phyloP scores from a whole-genome alignment of 2,329 filamentous ascomycete genomes.

The Penicillium rolfsii region DNA sequence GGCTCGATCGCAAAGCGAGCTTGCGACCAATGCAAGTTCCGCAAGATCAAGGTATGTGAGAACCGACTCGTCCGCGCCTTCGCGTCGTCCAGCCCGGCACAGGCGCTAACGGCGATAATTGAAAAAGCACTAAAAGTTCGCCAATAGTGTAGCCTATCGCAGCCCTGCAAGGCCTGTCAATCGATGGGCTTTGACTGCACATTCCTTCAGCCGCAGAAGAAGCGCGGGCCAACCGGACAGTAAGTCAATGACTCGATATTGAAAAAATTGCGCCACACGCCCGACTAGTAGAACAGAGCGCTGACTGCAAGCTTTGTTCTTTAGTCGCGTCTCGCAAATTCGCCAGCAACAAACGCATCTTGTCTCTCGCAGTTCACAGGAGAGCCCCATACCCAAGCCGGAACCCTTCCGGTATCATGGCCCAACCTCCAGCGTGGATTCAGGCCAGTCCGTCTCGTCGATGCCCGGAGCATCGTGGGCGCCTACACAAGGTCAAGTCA shows the following conservation, averaged over 20 bases:
- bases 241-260: conserved; percentile 42
- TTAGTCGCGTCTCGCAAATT: conserved; percentile 41
- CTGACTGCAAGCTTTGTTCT: conserved; percentile 27
- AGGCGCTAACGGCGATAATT: not conserved
- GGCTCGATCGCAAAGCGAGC: conserved; percentile 39
- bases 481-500: conserved; percentile 24
- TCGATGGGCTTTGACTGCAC: conserved; percentile 47
- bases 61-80: not conserved
- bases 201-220: conserved; percentile 48
- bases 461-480: conserved; percentile 30
- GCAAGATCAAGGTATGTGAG: conserved; percentile 40
- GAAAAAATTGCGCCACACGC: conserved; percentile 13
- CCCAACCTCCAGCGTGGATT: conserved; percentile 24
- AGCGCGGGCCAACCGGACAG: conserved; percentile 45
- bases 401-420: conserved; percentile 31
- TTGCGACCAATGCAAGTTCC: conserved; percentile 49
- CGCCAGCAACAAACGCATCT: conserved; percentile 39
- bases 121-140: conserved; percentile 16
- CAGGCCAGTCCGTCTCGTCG: conserved; percentile 21
- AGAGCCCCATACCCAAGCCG: conserved; percentile 20
- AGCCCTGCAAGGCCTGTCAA: conserved; percentile 45
- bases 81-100: not conserved
- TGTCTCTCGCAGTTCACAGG: conserved; percentile 23
- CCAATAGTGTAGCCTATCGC: conserved; percentile 44
- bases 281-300: conserved; percentile 8